Percentiles rank a stretch among this genome's conserved stretches.
These are phyloP conservation scores for Pseudocercospora cruenta DNA, from an alignment of 2,329 filamentous ascomycete genomes.

Conservation along the genomic window DNA sequence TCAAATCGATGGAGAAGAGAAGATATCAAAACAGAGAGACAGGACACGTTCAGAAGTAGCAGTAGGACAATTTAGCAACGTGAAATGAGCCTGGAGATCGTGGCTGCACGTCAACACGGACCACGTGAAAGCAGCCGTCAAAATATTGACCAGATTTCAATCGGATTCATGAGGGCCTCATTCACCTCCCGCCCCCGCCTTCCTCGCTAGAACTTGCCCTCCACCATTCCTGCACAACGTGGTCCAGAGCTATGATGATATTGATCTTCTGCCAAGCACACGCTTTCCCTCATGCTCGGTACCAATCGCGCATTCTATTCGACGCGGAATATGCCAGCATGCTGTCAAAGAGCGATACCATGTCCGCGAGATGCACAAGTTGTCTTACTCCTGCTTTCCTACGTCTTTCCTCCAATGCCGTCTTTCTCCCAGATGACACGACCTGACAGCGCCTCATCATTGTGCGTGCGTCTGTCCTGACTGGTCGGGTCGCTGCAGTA, in stretches of 20 bases:
- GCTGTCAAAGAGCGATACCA: not conserved
- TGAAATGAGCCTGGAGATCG: too few relatives aligned
- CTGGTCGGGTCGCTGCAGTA: not conserved
- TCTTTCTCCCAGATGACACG: not conserved
- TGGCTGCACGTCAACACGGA: too few relatives aligned
- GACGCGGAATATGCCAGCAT: not conserved
- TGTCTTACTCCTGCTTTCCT: conserved; percentile 4
- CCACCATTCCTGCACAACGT: not conserved
- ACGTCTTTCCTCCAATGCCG: not conserved
- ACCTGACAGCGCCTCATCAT: conserved; percentile 1
- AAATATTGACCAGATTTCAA: not conserved
- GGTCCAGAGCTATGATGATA: not conserved
- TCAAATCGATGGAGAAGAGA: too few relatives aligned
- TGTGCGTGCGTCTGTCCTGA: not conserved
- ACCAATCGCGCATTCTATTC: not conserved
- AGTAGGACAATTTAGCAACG: not conserved
- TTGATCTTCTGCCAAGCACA: not conserved
- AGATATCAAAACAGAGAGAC: too few relatives aligned
- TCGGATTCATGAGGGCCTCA: not conserved
- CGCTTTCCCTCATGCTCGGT: not conserved
- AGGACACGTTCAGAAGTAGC: too few relatives aligned
- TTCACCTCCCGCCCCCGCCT: too few relatives aligned
- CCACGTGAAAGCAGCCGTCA: not conserved
- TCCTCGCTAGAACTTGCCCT: not conserved
- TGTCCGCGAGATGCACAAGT: not conserved